Evolutionary conservation across 306 rosid genomes (phyloP), one percentile per base, ranked within the genome.

Genomic region (cucumber (Cucumis sativus)): DNA sequence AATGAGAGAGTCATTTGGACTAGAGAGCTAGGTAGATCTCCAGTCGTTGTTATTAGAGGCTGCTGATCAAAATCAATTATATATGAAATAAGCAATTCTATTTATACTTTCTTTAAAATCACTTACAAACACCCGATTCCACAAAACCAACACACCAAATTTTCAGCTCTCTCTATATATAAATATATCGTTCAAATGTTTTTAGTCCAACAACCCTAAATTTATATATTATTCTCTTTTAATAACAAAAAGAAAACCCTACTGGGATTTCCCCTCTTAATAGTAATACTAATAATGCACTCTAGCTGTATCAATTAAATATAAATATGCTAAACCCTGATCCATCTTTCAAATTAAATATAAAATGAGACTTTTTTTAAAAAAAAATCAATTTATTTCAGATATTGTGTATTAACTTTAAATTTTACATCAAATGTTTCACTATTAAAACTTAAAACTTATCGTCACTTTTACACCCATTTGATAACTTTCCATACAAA

Each of bases 141-240:
- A 65, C 57, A 21, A 30, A 21, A 33, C 70, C 70, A 64, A 64
- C 47, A 17, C 47, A 65, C 71, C 75, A 23, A 43, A 47, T 13
- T 70, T 70, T 45, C 75, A 70, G 51, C 75, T 3, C 58, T 28
- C 30, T 0, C 30, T 28, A 28, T 45, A 3, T 69, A 21, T 5
- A 21, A 11, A 69, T 69, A 69, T 47, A 23, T 45, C 16, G 8
- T 70, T 70, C 75, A 70, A 69, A 70, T 23, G 75, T 13, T 70
- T 70, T 43, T 70, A 43, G 57, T 70, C 75, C 58, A 70, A 70
- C 75, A 45, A 70, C 75, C 57, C 75, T 70, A 8, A 45, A 39
- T 2, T 62, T 62, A 14, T 51, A 51, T 51, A 51, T 62, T 30
- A 30, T 30, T 28, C 30, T 56, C 60, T 25, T 66, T 10, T 17